These are phyloP conservation scores for Suillus occidentalis DNA, from an alignment of 768 basidiomycete genomes.

Conservation along the genomic window DNA sequence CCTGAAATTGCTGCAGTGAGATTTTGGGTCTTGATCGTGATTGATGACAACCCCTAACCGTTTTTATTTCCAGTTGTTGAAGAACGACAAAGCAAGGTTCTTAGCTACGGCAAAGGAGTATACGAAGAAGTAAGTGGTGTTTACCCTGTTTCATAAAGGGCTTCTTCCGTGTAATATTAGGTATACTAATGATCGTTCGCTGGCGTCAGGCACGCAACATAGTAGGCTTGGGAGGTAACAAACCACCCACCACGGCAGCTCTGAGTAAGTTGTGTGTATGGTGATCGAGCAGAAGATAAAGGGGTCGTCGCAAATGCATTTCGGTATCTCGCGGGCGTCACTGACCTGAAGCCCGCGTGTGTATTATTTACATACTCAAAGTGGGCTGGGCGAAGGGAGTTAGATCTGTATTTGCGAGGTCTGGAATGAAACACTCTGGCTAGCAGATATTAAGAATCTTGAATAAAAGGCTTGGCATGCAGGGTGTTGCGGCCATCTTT, in stretches of 20 bases:
- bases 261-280: background rate
- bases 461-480: background rate
- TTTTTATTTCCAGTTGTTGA: constrained; percentile 52
- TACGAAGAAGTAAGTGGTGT: constrained; percentile 69
- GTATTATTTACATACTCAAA: background rate
- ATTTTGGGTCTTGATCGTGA: constrained; percentile 11
- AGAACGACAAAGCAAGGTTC: constrained; percentile 77
- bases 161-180: constrained; percentile 8
- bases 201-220: background rate
- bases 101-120: constrained; percentile 75
- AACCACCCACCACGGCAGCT: background rate
- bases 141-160: constrained; percentile 1
- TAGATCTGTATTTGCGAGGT: background rate
- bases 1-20: constrained; percentile 82
- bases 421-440: background rate
- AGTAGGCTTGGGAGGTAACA: background rate
- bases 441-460: background rate
- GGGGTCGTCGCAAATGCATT: background rate
- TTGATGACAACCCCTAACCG: constrained; percentile 8
- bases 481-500: background rate
- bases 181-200: background rate
- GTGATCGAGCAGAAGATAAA: background rate
- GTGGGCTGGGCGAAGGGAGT: background rate
- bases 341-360: background rate
- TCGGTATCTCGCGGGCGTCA: constrained; percentile 3